Conservation (phyloP, 805 yeast species). For the Vanderwaltozyma verrucispora region DNA sequence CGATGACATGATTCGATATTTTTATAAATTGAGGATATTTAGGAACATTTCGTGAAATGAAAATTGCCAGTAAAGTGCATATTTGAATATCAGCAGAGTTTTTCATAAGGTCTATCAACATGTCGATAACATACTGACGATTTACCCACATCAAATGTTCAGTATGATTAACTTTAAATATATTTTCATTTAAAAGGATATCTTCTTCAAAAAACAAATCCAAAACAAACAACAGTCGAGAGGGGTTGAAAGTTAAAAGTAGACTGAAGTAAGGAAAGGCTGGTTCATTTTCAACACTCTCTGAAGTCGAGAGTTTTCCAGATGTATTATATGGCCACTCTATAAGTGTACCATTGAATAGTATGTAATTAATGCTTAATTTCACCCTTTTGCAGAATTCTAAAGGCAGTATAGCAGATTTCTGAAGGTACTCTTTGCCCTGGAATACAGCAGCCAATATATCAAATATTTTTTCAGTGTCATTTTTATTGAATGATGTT, state of each 20-base stretch:
- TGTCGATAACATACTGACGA: constrained; percentile 71
- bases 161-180: constrained; percentile 10
- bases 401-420: constrained; percentile 34
- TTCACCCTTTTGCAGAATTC: constrained; percentile 32
- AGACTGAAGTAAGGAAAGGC: constrained; percentile 62
- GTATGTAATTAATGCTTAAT: constrained; percentile 38
- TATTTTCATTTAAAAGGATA: constrained; percentile 55
- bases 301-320: constrained; percentile 28
- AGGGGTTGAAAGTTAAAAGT: constrained; percentile 45
- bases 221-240: constrained; percentile 53
- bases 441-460: constrained; percentile 63
- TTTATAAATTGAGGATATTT: constrained; percentile 78
- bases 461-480: constrained; percentile 32
- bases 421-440: constrained; percentile 76
- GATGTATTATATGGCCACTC: constrained; percentile 35
- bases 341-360: constrained; percentile 49
- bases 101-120: constrained; percentile 49
- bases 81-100: constrained; percentile 26
- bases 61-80: constrained; percentile 42
- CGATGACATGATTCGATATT: constrained; percentile 49
- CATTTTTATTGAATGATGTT: too few species aligned
- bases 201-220: constrained; percentile 88
- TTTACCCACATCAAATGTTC: constrained; percentile 27
- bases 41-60: constrained; percentile 70
- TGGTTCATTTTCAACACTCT: constrained; percentile 30